These are phyloP conservation scores for Stephanodiscus triporus DNA, from an alignment of 108 stramenopile genomes.

Conservation along the genomic window DNA sequence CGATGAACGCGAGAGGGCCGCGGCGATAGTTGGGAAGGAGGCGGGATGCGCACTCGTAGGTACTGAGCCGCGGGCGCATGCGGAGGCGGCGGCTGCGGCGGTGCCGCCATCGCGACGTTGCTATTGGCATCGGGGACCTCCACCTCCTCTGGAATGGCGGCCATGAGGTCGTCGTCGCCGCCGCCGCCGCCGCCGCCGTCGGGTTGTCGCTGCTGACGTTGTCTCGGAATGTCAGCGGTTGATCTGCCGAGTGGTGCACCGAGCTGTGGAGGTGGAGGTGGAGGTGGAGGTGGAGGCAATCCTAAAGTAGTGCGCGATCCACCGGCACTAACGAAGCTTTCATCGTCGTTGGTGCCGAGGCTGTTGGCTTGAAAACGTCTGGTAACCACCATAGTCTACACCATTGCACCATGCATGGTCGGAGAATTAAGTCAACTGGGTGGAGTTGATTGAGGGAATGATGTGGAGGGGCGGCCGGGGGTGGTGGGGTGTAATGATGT, in stretches of 20 bases:
- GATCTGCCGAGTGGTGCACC: not conserved
- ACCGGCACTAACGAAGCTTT: not conserved
- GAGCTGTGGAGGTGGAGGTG: not conserved
- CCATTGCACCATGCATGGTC: too few relatives aligned
- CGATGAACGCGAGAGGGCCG: conserved; percentile 3
- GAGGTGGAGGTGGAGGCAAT: not conserved
- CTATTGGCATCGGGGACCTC: not conserved
- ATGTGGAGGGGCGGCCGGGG: too few relatives aligned
- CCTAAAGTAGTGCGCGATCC: not conserved
- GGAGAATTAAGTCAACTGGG: too few relatives aligned
- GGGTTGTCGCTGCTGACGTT: not conserved
- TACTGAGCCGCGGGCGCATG: not conserved
- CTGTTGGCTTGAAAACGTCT: not conserved
- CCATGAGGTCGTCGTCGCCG: not conserved
- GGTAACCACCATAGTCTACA: not conserved
- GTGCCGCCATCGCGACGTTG: not conserved
- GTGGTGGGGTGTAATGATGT: too few relatives aligned
- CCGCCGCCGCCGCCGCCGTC: not conserved
- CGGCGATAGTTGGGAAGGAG: not conserved
- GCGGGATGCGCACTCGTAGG: not conserved
- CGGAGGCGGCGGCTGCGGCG: not conserved
- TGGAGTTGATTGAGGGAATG: too few relatives aligned
- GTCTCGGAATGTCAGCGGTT: not conserved
- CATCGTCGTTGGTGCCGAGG: not conserved
- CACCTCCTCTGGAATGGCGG: conserved; percentile 2